A percentile compares a stretch with the other conserved stretches of the same genome.
These are phyloP conservation scores for Pestalotiopsis sp. DNA, from an alignment of 2,329 filamentous ascomycete species.

Conservation along the genomic window DNA sequence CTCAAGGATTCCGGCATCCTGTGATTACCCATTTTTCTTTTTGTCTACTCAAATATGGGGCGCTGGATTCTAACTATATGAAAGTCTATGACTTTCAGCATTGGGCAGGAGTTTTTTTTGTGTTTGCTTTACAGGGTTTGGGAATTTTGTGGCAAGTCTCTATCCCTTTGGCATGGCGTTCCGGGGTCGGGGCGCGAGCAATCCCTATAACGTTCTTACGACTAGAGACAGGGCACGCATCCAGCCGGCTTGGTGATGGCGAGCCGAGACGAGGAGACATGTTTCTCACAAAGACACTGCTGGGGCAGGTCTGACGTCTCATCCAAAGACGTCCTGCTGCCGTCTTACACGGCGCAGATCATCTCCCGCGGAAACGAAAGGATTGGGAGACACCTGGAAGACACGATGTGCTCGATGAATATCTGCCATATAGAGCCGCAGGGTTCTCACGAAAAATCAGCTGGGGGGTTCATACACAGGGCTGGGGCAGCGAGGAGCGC, in stretches of 20 bases:
- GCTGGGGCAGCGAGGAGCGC: neutral
- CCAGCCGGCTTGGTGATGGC: neutral
- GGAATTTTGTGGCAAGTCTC: conserved; percentile 18
- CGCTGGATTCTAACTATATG: conserved; percentile 12
- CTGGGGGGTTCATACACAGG: neutral
- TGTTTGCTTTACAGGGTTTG: conserved; percentile 3
- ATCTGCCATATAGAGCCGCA: neutral
- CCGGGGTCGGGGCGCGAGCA: conserved; percentile 23
- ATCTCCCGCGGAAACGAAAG: neutral
- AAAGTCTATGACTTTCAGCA: conserved; percentile 16
- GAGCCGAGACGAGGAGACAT: neutral
- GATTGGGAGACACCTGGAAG: neutral
- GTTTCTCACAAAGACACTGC: neutral
- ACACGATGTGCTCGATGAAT: neutral
- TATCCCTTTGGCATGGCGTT: conserved; percentile 32
- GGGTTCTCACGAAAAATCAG: neutral
- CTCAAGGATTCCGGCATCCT: conserved; percentile 98
- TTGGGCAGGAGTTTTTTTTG: conserved; percentile 18
- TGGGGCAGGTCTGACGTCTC: neutral
- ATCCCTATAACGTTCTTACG: conserved; percentile 26
- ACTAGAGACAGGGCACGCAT: conserved; percentile 18
- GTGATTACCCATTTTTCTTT: conserved; percentile 44
- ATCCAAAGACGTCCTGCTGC: neutral
- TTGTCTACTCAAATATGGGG: conserved; percentile 17
- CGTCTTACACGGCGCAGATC: neutral